A percentile compares a stretch with the other conserved stretches of the same genome.
phyloP scores from a whole-genome alignment of 2,329 filamentous ascomycete genomes.

The Venturia oleaginea region DNA sequence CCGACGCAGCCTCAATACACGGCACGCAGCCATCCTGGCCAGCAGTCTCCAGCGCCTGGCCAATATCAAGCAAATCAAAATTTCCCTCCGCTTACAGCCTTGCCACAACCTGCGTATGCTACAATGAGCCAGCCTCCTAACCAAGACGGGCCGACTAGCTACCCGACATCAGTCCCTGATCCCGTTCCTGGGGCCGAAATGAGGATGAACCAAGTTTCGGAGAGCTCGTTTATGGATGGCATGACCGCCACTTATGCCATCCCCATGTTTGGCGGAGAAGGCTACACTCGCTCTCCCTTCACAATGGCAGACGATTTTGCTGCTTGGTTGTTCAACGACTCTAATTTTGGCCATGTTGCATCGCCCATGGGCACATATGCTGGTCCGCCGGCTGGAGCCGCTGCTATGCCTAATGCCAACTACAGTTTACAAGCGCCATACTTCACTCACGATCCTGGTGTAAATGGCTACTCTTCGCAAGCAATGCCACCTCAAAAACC shows the following conservation, averaged over 20 bases:
- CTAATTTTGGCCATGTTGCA: conserved; percentile 35
- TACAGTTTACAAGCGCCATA: conserved; percentile 41
- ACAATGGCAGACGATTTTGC: conserved; percentile 83
- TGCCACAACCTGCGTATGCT: conserved; percentile 44
- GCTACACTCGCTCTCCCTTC: conserved; percentile 77
- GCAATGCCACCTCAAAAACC: conserved; percentile 58
- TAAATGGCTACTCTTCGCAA: conserved; percentile 39
- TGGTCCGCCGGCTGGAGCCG: conserved; percentile 24
- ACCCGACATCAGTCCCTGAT: background rate
- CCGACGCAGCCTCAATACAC: conserved; percentile 21
- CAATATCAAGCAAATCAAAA: conserved; percentile 52
- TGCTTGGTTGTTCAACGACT: conserved; percentile 71
- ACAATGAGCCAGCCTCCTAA: conserved; percentile 19
- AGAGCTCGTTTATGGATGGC: conserved; percentile 31
- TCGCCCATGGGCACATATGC: conserved; percentile 29
- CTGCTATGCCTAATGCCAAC: conserved; percentile 31
- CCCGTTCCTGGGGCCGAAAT: background rate
- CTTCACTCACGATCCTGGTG: conserved; percentile 40
- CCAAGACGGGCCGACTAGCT: conserved; percentile 4
- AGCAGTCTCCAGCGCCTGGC: conserved; percentile 25
- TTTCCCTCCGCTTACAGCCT: conserved; percentile 49
- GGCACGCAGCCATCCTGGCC: conserved; percentile 40
- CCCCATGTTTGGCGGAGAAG: conserved; percentile 79
- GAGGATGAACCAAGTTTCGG: conserved; percentile 15
- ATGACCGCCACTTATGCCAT: conserved; percentile 53